Evolutionary conservation across 441 rosid genomes (phyloP).

Genomic region (Adansonia grandidieri): DNA sequence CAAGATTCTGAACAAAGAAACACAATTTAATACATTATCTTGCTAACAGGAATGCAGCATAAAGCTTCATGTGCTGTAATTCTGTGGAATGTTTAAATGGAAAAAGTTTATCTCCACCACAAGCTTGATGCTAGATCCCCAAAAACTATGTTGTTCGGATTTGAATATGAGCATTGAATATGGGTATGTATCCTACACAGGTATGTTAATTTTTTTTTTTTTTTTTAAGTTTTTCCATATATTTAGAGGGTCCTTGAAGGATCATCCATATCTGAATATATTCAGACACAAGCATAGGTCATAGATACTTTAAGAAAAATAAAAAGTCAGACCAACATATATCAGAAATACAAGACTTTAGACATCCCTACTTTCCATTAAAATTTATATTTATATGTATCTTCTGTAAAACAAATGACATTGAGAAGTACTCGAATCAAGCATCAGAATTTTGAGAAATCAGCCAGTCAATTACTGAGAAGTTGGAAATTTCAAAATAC

Average conservation of each 20-base stretch:
- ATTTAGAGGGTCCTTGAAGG: too few species aligned
- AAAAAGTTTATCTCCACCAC: constrained; percentile 16
- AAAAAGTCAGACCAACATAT: too few species aligned
- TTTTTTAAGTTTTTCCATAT: too few species aligned
- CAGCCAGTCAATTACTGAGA: background rate
- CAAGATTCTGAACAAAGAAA: constrained; percentile 60
- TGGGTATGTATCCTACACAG: too few species aligned
- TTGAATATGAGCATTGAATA: too few species aligned
- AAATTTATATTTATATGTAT: background rate
- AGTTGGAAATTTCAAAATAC: constrained; percentile 4
- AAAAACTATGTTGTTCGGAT: too few species aligned
- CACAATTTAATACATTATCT: constrained; percentile 9
- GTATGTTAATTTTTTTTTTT: too few species aligned
- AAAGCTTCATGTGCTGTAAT: constrained; percentile 3
- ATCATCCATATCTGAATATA: too few species aligned
- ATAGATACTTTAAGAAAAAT: too few species aligned
- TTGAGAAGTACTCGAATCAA: background rate
- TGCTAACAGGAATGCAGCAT: background rate
- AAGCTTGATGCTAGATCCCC: background rate
- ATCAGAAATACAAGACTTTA: background rate
- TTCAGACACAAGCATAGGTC: too few species aligned
- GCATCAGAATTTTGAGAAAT: background rate
- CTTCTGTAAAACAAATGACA: background rate
- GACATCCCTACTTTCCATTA: constrained; percentile 14
- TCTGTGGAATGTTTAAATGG: background rate